Evolutionary conservation across 139 green algal genomes (phyloP).

Genomic region (Diplosphaera chodatii): DNA sequence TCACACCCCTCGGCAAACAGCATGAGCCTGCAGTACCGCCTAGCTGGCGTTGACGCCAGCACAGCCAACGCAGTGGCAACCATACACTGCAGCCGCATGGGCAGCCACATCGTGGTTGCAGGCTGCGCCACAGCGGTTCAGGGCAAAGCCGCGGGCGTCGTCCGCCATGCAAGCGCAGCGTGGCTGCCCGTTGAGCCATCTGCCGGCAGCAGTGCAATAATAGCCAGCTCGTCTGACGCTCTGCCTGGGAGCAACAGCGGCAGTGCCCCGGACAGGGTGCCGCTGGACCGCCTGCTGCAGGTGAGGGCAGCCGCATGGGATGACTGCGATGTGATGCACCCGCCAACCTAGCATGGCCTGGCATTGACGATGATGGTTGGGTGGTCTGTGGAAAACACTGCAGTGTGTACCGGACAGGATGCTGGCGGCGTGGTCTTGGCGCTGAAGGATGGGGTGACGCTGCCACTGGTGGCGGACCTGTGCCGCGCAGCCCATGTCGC

Average conservation of each 20-base stretch:
- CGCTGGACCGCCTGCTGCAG: not conserved
- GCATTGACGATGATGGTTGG: too few species aligned
- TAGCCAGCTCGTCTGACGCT: too few species aligned
- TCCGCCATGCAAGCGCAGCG: not conserved
- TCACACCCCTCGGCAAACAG: not conserved
- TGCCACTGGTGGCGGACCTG: slow-evolving; percentile 17
- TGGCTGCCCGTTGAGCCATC: too few species aligned
- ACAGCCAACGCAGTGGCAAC: not conserved
- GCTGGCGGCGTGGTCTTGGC: slow-evolving; percentile 12
- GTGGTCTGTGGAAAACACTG: too few species aligned
- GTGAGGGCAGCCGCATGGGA: too few species aligned
- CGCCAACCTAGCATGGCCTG: too few species aligned
- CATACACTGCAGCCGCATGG: slow-evolving; percentile 23
- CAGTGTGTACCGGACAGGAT: not conserved
- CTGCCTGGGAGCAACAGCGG: too few species aligned
- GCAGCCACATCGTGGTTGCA: slow-evolving; percentile 5
- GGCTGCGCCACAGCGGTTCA: not conserved
- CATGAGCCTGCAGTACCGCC: not conserved
- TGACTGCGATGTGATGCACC: not conserved
- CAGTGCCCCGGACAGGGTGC: too few species aligned
- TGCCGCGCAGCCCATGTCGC: slow-evolving; percentile 26
- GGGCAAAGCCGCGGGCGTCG: not conserved
- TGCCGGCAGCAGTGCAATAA: too few species aligned
- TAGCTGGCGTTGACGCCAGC: not conserved
- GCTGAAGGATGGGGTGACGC: slow-evolving; percentile 26